These are phyloP conservation scores for Heliocybe sulcata DNA, from an alignment of 1,284 basidiomycete species.

Conservation along the genomic window DNA sequence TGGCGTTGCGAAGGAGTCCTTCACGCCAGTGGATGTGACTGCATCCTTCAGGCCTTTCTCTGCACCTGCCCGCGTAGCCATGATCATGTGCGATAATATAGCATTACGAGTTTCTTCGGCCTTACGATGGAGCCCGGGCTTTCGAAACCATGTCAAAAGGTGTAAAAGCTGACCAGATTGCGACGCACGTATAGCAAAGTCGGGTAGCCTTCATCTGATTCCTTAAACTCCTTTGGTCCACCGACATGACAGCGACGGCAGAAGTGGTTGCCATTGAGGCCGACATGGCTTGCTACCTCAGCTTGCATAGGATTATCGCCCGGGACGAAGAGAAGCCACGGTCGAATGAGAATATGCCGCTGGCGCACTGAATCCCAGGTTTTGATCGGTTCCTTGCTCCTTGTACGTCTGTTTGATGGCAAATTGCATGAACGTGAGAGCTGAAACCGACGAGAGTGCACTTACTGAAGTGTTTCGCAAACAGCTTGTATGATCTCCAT, in stretches of 20 bases:
- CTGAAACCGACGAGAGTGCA: no score
- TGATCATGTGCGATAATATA: conserved; percentile 13
- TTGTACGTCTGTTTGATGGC: conserved; percentile 19
- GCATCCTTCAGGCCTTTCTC: conserved; percentile 11
- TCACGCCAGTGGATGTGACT: conserved; percentile 24
- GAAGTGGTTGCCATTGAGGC: conserved; percentile 14
- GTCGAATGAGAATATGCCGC: conserved; percentile 20
- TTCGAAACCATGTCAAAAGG: no score
- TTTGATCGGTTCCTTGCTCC: conserved; percentile 12
- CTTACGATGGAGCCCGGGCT: no score
- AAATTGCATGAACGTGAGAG: conserved; percentile 1
- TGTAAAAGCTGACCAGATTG: not conserved
- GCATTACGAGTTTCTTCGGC: conserved; percentile 12
- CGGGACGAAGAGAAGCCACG: no score
- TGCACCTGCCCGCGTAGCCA: conserved; percentile 16
- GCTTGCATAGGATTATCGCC: conserved; percentile 30
- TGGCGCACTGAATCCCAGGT: conserved; percentile 17
- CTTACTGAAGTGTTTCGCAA: not conserved
- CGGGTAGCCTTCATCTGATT: conserved; percentile 20
- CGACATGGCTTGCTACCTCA: conserved; percentile 19
- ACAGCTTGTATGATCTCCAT: conserved; percentile 14
- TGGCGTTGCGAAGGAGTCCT: conserved; percentile 24
- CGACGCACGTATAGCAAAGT: conserved; percentile 15
- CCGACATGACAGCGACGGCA: conserved; percentile 16
- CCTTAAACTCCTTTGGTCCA: conserved; percentile 14